Conservation (phyloP, 176 grass and related monocot genomes). For the Cymbopogon citratus region DNA sequence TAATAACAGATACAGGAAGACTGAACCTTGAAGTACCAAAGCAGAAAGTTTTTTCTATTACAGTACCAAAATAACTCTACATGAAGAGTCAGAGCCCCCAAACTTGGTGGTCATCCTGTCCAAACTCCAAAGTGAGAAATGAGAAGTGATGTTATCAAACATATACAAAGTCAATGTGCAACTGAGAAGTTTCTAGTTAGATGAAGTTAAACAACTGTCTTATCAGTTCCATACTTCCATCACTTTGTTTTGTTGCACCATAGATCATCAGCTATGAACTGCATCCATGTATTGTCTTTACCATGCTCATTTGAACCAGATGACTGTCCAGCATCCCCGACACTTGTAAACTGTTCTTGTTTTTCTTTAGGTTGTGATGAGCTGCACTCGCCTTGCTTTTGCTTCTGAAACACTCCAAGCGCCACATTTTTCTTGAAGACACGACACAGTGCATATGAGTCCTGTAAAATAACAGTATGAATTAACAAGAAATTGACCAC, state of each 20-base stretch:
- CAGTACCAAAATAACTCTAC: constrained; percentile 29
- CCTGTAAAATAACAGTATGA: constrained; percentile 44
- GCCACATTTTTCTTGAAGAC: constrained; percentile 95
- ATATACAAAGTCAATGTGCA: constrained; percentile 30
- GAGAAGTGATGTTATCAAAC: constrained; percentile 21
- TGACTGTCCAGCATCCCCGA: constrained; percentile 43
- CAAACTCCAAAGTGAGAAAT: constrained; percentile 21
- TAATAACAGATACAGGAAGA: constrained; percentile 25
- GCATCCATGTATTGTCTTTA: constrained; percentile 97
- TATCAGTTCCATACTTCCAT: constrained; percentile 18
- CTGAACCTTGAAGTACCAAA: constrained; percentile 11
- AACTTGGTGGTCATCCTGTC: constrained; percentile 30
- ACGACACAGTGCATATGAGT: constrained; percentile 86
- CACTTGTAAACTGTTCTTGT: constrained; percentile 31
- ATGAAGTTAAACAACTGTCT: constrained; percentile 26
- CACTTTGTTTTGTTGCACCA: constrained; percentile 68
- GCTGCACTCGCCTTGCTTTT: constrained; percentile 62
- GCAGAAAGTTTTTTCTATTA: constrained; percentile 23
- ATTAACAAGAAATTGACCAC: neutral
- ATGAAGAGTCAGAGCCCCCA: constrained; percentile 33
- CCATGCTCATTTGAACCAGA: constrained; percentile 60
- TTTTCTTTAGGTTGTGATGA: constrained; percentile 48
- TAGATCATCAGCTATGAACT: constrained; percentile 86
- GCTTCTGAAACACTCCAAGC: constrained; percentile 47
- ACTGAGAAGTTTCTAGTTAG: constrained; percentile 35